A percentile compares a stretch with the other conserved stretches of the same genome.
Conservation (phyloP, 148 eudicot genomes). For the Dianthus caryophyllus region DNA sequence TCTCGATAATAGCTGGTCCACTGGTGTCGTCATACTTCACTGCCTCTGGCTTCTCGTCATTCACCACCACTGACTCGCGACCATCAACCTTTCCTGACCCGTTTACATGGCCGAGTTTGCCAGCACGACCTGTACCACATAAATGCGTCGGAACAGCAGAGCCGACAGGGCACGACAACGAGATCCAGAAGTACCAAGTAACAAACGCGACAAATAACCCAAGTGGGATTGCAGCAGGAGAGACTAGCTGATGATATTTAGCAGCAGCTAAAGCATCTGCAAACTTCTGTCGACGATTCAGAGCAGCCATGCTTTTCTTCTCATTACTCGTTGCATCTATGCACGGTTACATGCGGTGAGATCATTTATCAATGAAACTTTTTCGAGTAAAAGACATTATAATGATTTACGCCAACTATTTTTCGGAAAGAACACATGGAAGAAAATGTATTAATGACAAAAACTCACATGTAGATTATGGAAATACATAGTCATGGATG, state of each 20-base stretch:
- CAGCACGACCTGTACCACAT: constrained; percentile 29
- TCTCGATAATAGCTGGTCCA: constrained; percentile 7
- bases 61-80: background rate
- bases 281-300: constrained; percentile 7
- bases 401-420: constrained; percentile 10
- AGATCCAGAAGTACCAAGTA: constrained; percentile 50
- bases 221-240: constrained; percentile 44
- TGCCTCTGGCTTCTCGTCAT: background rate
- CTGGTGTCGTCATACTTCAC: constrained; percentile 12
- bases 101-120: constrained; percentile 1
- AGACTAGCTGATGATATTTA: constrained; percentile 49
- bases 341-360: too few species aligned
- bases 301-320: constrained; percentile 8
- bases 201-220: constrained; percentile 55
- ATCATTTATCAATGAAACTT: too few species aligned
- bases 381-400: background rate
- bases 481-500: constrained; percentile 14
- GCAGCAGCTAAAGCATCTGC: constrained; percentile 33
- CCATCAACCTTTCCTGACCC: background rate
- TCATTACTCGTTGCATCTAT: background rate
- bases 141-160: constrained; percentile 45
- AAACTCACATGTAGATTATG: constrained; percentile 19
- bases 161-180: constrained; percentile 59
- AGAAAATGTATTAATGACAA: constrained; percentile 10
- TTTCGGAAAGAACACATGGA: constrained; percentile 23